phyloP scores from a whole-genome alignment of 23 red algal species.

The Gracilaria vermiculophylla region DNA sequence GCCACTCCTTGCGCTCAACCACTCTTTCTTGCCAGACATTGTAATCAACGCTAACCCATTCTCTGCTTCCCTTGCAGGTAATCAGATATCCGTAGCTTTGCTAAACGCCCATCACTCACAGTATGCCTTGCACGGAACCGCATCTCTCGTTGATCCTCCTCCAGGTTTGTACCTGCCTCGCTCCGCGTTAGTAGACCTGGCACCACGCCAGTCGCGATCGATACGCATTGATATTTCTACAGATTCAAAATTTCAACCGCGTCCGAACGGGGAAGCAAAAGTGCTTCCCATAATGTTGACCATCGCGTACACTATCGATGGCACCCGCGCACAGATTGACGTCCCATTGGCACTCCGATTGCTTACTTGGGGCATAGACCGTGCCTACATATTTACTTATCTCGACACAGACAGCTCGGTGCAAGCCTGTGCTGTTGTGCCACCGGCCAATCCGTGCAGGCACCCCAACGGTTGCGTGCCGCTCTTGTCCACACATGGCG shows the following conservation, averaged over 20 bases:
- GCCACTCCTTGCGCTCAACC: slow-evolving; percentile 20
- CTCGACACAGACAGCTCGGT: slow-evolving; percentile 38
- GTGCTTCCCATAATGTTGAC: neutral
- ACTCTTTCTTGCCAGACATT: slow-evolving; percentile 15
- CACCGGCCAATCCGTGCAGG: slow-evolving; percentile 25
- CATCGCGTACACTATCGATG: slow-evolving; percentile 24
- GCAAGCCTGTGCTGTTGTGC: slow-evolving; percentile 45
- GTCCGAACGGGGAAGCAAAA: neutral
- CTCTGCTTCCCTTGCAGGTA: slow-evolving; percentile 25
- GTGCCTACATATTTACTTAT: slow-evolving; percentile 40
- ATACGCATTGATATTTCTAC: slow-evolving; percentile 25
- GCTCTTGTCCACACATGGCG: slow-evolving; percentile 62
- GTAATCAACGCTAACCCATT: neutral
- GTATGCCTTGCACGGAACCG: slow-evolving; percentile 4
- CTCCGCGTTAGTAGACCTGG: slow-evolving; percentile 10
- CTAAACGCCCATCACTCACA: slow-evolving; percentile 20
- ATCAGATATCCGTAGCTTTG: slow-evolving; percentile 32
- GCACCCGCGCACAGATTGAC: neutral
- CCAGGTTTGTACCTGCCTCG: neutral
- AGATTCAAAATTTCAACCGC: neutral
- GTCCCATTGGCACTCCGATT: slow-evolving; percentile 14
- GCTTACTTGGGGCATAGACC: slow-evolving; percentile 2
- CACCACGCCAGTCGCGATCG: slow-evolving; percentile 34
- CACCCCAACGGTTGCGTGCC: slow-evolving; percentile 28
- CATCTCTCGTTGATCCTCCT: neutral